Evolutionary conservation across 148 eudicot genomes (phyloP).

Genomic region (Camellia lanceoleosa): DNA sequence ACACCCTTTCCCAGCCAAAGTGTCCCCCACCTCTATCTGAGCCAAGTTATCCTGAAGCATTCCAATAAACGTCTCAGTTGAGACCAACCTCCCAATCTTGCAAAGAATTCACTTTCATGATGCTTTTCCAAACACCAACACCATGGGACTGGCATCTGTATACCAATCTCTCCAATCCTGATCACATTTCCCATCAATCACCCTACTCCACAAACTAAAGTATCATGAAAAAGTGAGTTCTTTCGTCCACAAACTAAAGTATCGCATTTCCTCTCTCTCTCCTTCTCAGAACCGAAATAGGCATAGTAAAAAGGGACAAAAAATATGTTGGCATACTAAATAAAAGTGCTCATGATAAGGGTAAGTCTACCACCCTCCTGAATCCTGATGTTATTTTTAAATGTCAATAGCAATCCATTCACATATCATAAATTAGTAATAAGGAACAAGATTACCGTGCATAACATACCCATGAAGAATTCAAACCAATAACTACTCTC

Average conservation of each 20-base stretch:
- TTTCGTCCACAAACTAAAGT: too few relatives aligned
- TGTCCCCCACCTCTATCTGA: background rate
- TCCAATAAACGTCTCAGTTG: background rate
- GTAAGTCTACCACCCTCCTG: background rate
- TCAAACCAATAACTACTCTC: conserved; percentile 94
- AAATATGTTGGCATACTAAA: background rate
- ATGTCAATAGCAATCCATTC: background rate
- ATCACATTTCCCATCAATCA: background rate
- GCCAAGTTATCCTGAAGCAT: background rate
- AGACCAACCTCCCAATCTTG: background rate
- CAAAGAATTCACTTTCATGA: background rate
- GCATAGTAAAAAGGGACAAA: background rate
- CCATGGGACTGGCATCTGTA: background rate
- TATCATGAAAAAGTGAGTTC: too few relatives aligned
- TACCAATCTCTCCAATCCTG: background rate
- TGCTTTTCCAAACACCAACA: background rate
- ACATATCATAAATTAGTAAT: conserved; percentile 6
- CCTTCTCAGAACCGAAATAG: background rate
- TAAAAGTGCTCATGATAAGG: background rate
- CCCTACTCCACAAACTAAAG: background rate
- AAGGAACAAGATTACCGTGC: background rate
- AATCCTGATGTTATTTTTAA: background rate
- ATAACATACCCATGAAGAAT: conserved; percentile 80
- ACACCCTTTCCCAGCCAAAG: background rate
- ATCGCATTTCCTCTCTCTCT: background rate